Evolutionary conservation across 805 yeast genomes (phyloP).

Genomic region (Teunomyces aglyptinius): DNA sequence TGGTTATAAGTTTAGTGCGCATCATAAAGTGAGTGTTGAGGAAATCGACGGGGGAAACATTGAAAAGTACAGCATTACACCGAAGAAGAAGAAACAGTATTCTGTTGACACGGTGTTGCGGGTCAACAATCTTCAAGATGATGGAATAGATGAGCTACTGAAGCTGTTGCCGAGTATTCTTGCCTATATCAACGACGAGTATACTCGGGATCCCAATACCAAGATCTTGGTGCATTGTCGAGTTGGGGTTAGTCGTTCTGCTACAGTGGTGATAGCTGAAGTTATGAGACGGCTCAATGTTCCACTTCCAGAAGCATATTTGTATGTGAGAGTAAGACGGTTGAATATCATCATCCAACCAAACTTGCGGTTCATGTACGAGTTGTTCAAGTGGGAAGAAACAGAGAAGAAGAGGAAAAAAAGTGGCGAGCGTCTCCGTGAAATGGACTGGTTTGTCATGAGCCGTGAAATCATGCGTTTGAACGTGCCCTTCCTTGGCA

Average conservation of each 20-base stretch:
- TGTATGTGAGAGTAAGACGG: slow-evolving; percentile 85
- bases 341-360: slow-evolving; percentile 94
- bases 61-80: slow-evolving; percentile 27
- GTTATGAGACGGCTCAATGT: slow-evolving; percentile 76
- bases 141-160: slow-evolving; percentile 80
- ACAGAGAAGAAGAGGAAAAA: slow-evolving; percentile 16
- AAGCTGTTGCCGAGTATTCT: slow-evolving; percentile 62
- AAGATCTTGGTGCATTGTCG: slow-evolving; percentile 79
- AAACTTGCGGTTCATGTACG: slow-evolving; percentile 87
- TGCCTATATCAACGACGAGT: slow-evolving; percentile 54
- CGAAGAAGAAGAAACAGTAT: slow-evolving; percentile 13
- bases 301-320: slow-evolving; percentile 73
- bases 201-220: slow-evolving; percentile 19
- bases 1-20: slow-evolving; percentile 26
- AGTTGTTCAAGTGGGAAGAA: slow-evolving; percentile 61
- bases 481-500: slow-evolving; percentile 62
- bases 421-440: slow-evolving; percentile 39
- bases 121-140: slow-evolving; percentile 79
- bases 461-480: slow-evolving; percentile 80
- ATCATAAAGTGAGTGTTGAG: slow-evolving; percentile 22
- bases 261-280: slow-evolving; percentile 94
- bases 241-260: slow-evolving; percentile 93
- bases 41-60: slow-evolving; percentile 29
- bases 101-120: slow-evolving; percentile 51
- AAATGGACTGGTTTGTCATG: slow-evolving; percentile 83